Base-by-base conservation (phyloP, 805 yeast genomes). In the Saccharomycopsis fibuligera region DNA sequence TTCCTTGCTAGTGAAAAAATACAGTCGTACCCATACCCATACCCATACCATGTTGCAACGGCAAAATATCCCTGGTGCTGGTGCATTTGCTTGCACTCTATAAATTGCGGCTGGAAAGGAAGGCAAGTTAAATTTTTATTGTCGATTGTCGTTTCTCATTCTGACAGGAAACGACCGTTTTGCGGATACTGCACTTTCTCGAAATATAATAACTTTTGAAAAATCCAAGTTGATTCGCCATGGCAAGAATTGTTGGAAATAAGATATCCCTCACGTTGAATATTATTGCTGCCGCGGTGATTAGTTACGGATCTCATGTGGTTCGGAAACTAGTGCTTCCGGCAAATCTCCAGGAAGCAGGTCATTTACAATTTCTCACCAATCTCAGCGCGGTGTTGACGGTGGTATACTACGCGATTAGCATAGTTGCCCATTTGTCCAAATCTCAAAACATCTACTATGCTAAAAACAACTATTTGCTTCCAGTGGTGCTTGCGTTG, bases 291-390 rank as follows among this genome's bases (percentile, higher is more conserved):
- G 12, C 40, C 5, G 38, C 21, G 9, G 23, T 38, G 6, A 35
- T 45, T 19, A 16, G 33, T 16, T 45, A 25, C 24, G 49, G 49
- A 3, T 10, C 25, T 23, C 19, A 38, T 23, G 5, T 35, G 8
- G 42, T 45, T 24, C 6, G 25, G 25, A 12, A 9, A 21, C 10
- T 65, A 10, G 39, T 58, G 12, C 63, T 84, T 23, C 88, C 89
- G 0, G 66, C 63, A 1, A 67, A 63, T 33, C 62, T 83, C 24
- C 66, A 58, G 1, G 62, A 65, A 21, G 91, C 81, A 3, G 91
- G 91, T 1, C 84, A 77, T 49, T 74, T 73, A 64, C 91, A 85
- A 59, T 85, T 85, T 60, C 67, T 84, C 44, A 85, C 93, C 3
- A 83, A 82, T 59, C 57, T 83, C n/a, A 74, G 83, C 6, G 68